A percentile compares a stretch with the other conserved stretches of the same genome.
Evolutionary conservation across 306 rosid genomes (phyloP).

Genomic region (Begonia loranthoides): DNA sequence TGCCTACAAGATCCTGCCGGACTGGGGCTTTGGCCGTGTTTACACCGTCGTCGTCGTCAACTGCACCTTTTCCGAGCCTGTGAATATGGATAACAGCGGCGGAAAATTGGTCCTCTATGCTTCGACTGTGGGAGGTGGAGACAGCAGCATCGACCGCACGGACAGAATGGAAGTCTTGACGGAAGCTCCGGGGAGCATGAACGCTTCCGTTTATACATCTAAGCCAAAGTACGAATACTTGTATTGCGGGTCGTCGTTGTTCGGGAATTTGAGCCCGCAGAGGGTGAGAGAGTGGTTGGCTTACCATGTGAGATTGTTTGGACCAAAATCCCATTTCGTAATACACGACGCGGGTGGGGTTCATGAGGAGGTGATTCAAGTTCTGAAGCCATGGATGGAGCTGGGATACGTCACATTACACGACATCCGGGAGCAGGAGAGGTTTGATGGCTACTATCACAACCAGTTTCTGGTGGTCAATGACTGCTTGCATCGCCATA

Average conservation of each 20-base stretch:
- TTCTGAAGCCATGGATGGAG: constrained; percentile 90
- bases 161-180: constrained; percentile 39
- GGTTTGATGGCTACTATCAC: constrained; percentile 93
- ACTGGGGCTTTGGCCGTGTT: constrained; percentile 92
- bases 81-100: constrained; percentile 60
- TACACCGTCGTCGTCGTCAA: constrained; percentile 80
- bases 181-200: constrained; percentile 30
- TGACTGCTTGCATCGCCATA: constrained; percentile 75
- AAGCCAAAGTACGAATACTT: constrained; percentile 63
- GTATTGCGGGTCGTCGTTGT: constrained; percentile 77
- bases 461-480: constrained; percentile 96
- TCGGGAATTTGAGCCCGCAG: constrained; percentile 66
- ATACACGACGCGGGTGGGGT: constrained; percentile 92
- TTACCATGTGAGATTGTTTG: constrained; percentile 77
- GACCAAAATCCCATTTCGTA: constrained; percentile 77
- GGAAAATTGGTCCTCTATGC: constrained; percentile 53
- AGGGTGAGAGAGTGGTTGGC: constrained; percentile 90
- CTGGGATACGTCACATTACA: constrained; percentile 77
- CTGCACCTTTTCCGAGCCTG: constrained; percentile 52
- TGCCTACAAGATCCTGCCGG: constrained; percentile 71
- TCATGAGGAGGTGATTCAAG: constrained; percentile 55
- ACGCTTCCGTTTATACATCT: constrained; percentile 30
- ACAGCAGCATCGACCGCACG: constrained; percentile 42
- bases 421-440: constrained; percentile 74
- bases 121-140: constrained; percentile 69